Conservation (phyloP, 2,329 filamentous ascomycete species). For the Botryotinia calthae region DNA sequence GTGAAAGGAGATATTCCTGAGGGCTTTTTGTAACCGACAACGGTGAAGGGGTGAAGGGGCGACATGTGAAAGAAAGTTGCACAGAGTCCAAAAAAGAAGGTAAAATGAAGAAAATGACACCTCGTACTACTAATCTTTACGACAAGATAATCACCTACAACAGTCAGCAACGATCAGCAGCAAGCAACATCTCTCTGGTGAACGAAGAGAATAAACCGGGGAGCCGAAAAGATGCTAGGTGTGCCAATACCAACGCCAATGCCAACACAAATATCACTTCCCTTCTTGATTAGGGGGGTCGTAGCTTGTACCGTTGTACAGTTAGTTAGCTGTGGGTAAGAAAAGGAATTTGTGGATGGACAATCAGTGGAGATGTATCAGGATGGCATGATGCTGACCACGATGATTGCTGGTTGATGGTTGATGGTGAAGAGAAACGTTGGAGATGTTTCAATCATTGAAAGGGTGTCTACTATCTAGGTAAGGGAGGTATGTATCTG, state of each 20-base stretch:
- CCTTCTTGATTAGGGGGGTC: neutral
- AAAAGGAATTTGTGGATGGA: neutral
- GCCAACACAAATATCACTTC: neutral
- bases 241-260: neutral
- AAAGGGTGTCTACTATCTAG: neutral
- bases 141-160: neutral
- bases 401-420: neutral
- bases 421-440: neutral
- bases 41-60: neutral
- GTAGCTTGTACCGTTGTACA: neutral
- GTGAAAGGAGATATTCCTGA: neutral
- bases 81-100: neutral
- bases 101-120: neutral
- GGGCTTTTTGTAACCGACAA: neutral
- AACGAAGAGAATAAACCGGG: neutral
- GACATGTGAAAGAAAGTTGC: neutral
- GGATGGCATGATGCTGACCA: neutral
- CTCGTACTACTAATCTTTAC: neutral
- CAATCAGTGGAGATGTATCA: neutral
- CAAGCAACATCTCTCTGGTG: neutral
- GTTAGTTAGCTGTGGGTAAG: neutral
- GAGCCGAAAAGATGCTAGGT: neutral
- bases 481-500: neutral
- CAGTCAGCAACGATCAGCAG: neutral
- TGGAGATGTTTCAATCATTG: neutral